Conservation (phyloP, 2,329 filamentous ascomycete genomes). For the Penicillium thymicola region DNA sequence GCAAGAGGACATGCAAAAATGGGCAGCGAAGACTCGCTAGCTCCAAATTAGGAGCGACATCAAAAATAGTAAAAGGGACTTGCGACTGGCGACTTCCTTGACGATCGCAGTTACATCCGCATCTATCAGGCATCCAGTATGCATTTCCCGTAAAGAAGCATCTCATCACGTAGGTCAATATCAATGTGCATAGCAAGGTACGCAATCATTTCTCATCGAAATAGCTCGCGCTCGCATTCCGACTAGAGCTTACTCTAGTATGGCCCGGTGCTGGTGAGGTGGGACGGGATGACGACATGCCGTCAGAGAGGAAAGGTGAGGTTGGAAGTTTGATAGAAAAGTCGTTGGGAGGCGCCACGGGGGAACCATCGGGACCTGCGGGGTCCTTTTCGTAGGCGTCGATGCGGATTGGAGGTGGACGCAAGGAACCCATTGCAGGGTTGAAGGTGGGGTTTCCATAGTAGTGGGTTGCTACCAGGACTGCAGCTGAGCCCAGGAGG, state of each 20-base stretch:
- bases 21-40: slow-evolving; percentile 1
- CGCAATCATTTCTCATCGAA: slow-evolving; percentile 35
- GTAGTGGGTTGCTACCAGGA: slow-evolving; percentile 78
- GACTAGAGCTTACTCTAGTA: slow-evolving; percentile 40
- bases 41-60: slow-evolving; percentile 2
- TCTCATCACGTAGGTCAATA: background rate
- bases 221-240: slow-evolving; percentile 37
- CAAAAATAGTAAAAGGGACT: background rate
- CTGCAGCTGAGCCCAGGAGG: slow-evolving; percentile 71
- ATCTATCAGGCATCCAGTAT: slow-evolving; percentile 20
- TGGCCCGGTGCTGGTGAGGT: slow-evolving; percentile 51
- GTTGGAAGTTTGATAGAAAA: slow-evolving; percentile 46
- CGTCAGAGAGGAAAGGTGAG: slow-evolving; percentile 48
- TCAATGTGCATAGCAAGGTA: background rate
- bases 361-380: slow-evolving; percentile 46
- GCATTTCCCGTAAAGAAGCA: slow-evolving; percentile 7
- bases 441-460: slow-evolving; percentile 61
- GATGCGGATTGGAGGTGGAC: slow-evolving; percentile 53
- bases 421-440: slow-evolving; percentile 49
- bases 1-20: background rate
- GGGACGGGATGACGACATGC: slow-evolving; percentile 53
- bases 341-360: slow-evolving; percentile 39
- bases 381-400: slow-evolving; percentile 74
- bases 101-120: background rate
- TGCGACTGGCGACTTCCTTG: background rate